Evolutionary conservation across 345 rosid species (phyloP), one percentile per base, ranked within the genome.

Genomic region (Reutealis trisperma): DNA sequence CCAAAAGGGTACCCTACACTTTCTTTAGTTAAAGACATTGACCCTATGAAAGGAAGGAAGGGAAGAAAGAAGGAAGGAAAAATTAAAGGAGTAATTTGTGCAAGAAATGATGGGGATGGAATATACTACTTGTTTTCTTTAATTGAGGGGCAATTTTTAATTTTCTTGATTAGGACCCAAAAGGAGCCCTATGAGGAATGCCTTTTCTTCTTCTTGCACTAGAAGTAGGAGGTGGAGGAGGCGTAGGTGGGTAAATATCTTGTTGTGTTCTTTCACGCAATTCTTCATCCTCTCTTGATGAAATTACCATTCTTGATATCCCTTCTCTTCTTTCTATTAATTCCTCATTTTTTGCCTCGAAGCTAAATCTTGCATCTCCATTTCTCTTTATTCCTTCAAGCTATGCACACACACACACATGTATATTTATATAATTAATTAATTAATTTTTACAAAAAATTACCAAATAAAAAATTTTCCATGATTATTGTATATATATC

Each of bases 151-250:
- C 34, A 42, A 42, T 5, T 42, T 42, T 42, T 0, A 63, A 16
- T 11, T 55, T 27, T 27, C 30, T 27, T 27, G 30, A 27, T 27
- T 27, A 27, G 30, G 97, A 86, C 22, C 87, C 88, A 85, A 88
- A 89, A 63, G 98, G 96, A 66, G 98, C 94, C 74, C 98, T 85
- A 45, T 81, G 97, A 73, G 98, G 97, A 55, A 89, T 85, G 77
- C 97, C 97, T 87, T 94, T 94, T 81, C 98, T 89, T 79, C 98
- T 86, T 60, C 96, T 90, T 80, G 86, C 84, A 75, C 79, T 86
- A 34, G 94, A 85, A 81, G 83, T 86, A 69, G 83, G 86, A 67
- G 87, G 86, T 73, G 89, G 87, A 72, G 85, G 84, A 82, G 84
- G 89, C 78, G 89, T 87, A 81, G 84, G 72, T 62, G 88, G 83